phyloP scores from a whole-genome alignment of 148 eudicot genomes.

The Vaccinium vitisidaea region DNA sequence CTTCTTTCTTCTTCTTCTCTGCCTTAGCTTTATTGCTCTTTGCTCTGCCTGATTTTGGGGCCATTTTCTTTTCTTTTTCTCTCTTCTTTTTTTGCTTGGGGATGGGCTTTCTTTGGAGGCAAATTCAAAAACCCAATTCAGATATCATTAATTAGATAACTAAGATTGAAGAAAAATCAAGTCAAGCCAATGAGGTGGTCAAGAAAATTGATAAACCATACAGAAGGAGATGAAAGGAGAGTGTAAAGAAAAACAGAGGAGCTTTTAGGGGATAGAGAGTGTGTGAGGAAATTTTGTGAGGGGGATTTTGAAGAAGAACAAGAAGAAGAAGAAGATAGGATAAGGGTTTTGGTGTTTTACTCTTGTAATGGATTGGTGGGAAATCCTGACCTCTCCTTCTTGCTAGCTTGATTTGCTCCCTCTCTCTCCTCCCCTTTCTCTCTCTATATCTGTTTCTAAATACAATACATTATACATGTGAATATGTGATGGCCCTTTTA shows the following conservation, averaged over 20 bases:
- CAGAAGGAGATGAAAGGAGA: background rate
- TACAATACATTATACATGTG: slow-evolving; percentile 41
- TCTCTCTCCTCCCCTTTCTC: slow-evolving; percentile 21
- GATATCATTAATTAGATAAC: background rate
- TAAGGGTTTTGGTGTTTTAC: slow-evolving; percentile 39
- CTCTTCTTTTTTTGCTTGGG: background rate
- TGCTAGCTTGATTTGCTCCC: slow-evolving; percentile 27
- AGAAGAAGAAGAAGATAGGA: slow-evolving; percentile 25
- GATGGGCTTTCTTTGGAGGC: background rate
- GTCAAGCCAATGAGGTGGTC: background rate
- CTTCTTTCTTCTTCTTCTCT: slow-evolving; percentile 91
- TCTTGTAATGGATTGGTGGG: slow-evolving; percentile 38
- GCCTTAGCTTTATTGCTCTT: slow-evolving; percentile 66
- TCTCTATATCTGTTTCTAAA: background rate
- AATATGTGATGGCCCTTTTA: slow-evolving; percentile 20
- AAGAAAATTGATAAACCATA: background rate
- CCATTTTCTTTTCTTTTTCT: slow-evolving; percentile 41
- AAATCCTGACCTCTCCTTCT: slow-evolving; percentile 66
- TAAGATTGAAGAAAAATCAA: background rate
- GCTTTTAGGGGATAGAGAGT: slow-evolving; percentile 19
- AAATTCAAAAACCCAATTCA: slow-evolving; percentile 22
- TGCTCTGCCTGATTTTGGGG: slow-evolving; percentile 81
- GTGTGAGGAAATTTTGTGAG: slow-evolving; percentile 2
- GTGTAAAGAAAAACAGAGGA: background rate
- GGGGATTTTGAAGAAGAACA: slow-evolving; percentile 22